phyloP scores from a whole-genome alignment of 2,329 filamentous ascomycete genomes.

The Calonectria leucothoes region DNA sequence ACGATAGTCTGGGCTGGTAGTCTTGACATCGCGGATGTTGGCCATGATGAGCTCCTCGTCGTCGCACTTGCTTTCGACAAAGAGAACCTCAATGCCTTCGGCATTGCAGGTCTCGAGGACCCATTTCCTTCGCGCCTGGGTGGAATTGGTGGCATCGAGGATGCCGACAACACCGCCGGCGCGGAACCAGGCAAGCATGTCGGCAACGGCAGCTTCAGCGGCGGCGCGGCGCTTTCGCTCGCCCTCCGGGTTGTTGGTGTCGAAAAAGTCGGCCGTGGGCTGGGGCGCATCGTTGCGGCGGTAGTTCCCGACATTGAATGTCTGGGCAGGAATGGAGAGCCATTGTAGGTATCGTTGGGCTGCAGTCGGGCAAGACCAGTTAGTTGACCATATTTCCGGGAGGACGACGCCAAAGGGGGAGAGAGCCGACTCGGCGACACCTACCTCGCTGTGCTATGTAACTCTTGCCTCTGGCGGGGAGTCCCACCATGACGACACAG shows the following conservation, averaged over 20 bases:
- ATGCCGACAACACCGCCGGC: slow-evolving; percentile 88
- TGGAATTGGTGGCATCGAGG: slow-evolving; percentile 96
- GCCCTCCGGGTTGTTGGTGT: slow-evolving; percentile 88
- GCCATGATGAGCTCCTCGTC: slow-evolving; percentile 97
- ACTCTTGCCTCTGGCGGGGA: slow-evolving; percentile 96
- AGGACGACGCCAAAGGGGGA: not conserved
- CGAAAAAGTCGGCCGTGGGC: slow-evolving; percentile 94
- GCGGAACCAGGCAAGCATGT: slow-evolving; percentile 95
- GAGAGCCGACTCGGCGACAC: slow-evolving; percentile 36
- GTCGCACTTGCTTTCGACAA: slow-evolving; percentile 97
- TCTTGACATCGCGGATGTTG: slow-evolving; percentile 98
- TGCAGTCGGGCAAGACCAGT: slow-evolving; percentile 48
- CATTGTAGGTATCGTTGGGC: slow-evolving; percentile 95
- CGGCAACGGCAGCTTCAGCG: slow-evolving; percentile 88
- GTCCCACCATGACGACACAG: slow-evolving; percentile 98
- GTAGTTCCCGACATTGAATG: slow-evolving; percentile 98
- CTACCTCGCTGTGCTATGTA: slow-evolving; percentile 96
- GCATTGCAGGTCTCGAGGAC: slow-evolving; percentile 82
- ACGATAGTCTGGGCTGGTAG: slow-evolving; percentile 92
- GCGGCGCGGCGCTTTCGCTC: slow-evolving; percentile 89
- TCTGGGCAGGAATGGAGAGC: slow-evolving; percentile 93
- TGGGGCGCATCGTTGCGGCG: slow-evolving; percentile 90
- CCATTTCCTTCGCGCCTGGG: slow-evolving; percentile 89
- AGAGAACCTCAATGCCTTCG: slow-evolving; percentile 88
- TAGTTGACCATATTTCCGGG: slow-evolving; percentile 16